A percentile compares a stretch with the other conserved stretches of the same genome.
phyloP scores from a whole-genome alignment of 2,329 filamentous ascomycete genomes.

The Trichoderma sp. region DNA sequence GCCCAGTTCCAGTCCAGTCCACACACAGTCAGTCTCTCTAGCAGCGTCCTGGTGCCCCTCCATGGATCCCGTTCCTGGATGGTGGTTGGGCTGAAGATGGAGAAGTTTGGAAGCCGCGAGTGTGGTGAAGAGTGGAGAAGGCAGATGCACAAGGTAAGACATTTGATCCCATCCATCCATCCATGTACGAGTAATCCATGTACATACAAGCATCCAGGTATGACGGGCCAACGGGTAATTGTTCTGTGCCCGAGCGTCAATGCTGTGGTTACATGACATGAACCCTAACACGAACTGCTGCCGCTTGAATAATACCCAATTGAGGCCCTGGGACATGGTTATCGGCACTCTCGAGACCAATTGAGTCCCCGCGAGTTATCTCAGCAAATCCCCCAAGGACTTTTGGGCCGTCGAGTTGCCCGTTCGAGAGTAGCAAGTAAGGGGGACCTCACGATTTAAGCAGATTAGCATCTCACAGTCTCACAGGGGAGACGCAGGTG shows the following conservation, averaged over 20 bases:
- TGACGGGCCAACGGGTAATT: background rate
- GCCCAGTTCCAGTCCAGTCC: background rate
- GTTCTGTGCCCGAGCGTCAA: background rate
- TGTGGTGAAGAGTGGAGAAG: background rate
- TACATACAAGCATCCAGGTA: background rate
- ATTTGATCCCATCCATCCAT: background rate
- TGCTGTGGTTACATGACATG: background rate
- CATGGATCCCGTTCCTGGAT: background rate
- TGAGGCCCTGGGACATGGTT: background rate
- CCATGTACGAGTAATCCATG: background rate
- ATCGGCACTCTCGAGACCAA: background rate
- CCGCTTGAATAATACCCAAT: background rate
- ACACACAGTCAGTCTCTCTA: background rate
- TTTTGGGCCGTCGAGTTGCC: background rate
- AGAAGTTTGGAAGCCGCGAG: background rate
- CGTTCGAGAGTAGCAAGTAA: background rate
- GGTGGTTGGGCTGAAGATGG: constrained; percentile 2
- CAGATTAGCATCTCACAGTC: background rate
- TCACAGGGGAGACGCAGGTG: background rate
- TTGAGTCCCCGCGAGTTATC: background rate
- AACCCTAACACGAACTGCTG: background rate
- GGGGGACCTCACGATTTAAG: background rate
- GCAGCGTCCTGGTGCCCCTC: no score
- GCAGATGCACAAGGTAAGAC: background rate
- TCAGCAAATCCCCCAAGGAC: background rate